Conservation (phyloP, 306 rosid species). For the Dryas alaskensis region DNA sequence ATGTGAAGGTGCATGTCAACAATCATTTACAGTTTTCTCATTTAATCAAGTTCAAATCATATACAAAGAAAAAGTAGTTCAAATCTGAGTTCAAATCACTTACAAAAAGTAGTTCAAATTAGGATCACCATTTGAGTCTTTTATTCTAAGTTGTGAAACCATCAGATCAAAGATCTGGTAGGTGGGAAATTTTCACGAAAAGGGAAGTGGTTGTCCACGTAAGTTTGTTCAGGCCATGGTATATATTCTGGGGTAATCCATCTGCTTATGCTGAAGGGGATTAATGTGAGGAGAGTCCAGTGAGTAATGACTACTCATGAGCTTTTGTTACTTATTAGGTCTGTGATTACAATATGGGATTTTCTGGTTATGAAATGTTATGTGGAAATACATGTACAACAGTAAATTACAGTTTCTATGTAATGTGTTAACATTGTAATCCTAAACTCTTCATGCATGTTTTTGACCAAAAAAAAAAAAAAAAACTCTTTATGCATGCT, state of each 20-base stretch:
- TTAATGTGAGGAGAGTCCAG: background rate
- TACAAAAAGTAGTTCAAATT: background rate
- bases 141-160: too few species aligned
- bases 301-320: too few species aligned
- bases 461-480: too few species aligned
- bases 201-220: background rate
- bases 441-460: too few species aligned
- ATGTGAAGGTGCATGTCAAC: slow-evolving; percentile 7
- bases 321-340: background rate
- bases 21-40: background rate
- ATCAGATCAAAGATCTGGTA: background rate
- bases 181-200: background rate
- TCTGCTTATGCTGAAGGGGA: background rate
- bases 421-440: too few species aligned
- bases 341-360: background rate
- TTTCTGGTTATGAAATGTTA: background rate
- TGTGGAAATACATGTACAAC: background rate
- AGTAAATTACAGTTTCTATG: too few species aligned
- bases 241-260: background rate
- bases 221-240: background rate
- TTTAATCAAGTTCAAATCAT: slow-evolving; percentile 5
- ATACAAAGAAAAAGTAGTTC: background rate
- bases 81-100: background rate
- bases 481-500: too few species aligned
- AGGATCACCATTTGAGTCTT: background rate